Evolutionary conservation across 2,329 filamentous ascomycete genomes (phyloP), one percentile per base, ranked within the genome.

Genomic region (Thelonectria blattea): DNA sequence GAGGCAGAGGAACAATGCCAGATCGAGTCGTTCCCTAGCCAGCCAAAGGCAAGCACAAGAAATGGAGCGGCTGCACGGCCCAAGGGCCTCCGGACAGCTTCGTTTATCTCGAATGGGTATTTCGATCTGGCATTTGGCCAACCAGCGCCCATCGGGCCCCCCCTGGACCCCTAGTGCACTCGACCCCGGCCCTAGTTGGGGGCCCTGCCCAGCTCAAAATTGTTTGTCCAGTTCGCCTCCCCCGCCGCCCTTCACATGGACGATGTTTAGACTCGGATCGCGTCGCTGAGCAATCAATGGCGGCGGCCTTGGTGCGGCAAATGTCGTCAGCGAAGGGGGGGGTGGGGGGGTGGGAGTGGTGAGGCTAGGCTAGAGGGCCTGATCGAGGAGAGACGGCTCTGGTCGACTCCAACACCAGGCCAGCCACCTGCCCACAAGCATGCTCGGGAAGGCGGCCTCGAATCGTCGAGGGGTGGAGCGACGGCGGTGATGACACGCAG

Each of bases 401-500:
- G 10, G 6, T 56, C 48, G 22, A 39, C 42, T 56, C 46, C 50
- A 53, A 51, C 37, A 48, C 42, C 60, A 58, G 62, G 52, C 22
- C 56, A 68, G 59, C 53, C 37, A 62, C 55, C 52, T 47, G 46
- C 48, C 56, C 58, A 60, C 64, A 58, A 53, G 49, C 62, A 62
- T 55, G 37, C 49, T 49, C 62, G 64, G 62, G 50, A 68, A 66
- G 60, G 58, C 62, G 56, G 62, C 58, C 60, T 30, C 55, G 37
- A 41, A 45, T 61, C 53, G 37, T 53, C 47, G 20, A 56, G 54
- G 52, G 61, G 61, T 68, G 52, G 64, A 65, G 52, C 52, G 24
- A 60, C 47, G 54, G 51, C 47, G 45, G 54, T 61, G 57, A 70
- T 69, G 68, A 64, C 63, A 69, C 58, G 65, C 68, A 69, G 67